Evolutionary conservation across 2,329 filamentous ascomycete genomes (phyloP).

Genomic region (Talaromyces funiculosus): DNA sequence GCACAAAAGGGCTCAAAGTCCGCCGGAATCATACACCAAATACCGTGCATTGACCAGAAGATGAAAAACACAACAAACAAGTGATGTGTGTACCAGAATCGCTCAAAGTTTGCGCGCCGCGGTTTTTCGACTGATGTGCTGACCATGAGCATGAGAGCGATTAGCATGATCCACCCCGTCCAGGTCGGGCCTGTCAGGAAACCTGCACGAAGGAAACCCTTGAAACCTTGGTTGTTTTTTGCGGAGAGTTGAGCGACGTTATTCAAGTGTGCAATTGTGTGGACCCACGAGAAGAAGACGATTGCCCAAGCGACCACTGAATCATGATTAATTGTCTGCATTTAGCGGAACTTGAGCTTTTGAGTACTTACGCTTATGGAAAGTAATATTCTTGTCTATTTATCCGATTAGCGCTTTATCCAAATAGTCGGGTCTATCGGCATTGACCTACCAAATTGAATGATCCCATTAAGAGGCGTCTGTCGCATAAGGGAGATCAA

Average conservation of each 20-base stretch:
- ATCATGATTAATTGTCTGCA: not conserved
- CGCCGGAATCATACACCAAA: slow-evolving; percentile 85
- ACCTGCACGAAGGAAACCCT: slow-evolving; percentile 71
- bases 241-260: slow-evolving; percentile 73
- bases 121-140: slow-evolving; percentile 71
- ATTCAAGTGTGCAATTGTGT: slow-evolving; percentile 82
- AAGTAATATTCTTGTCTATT: slow-evolving; percentile 75
- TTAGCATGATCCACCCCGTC: slow-evolving; percentile 80
- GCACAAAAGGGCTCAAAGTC: slow-evolving; percentile 68
- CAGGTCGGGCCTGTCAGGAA: slow-evolving; percentile 75
- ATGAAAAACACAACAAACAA: slow-evolving; percentile 84
- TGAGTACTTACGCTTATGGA: slow-evolving; percentile 60
- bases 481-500: slow-evolving; percentile 75
- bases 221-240: slow-evolving; percentile 70
- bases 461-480: slow-evolving; percentile 77
- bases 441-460: slow-evolving; percentile 56
- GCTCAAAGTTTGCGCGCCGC: slow-evolving; percentile 74
- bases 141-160: slow-evolving; percentile 72
- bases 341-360: not conserved
- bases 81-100: slow-evolving; percentile 88
- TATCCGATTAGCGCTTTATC: not conserved
- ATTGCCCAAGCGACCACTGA: slow-evolving; percentile 72
- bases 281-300: slow-evolving; percentile 81
- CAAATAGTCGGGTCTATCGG: not conserved
- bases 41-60: slow-evolving; percentile 85